Percentiles rank a stretch among this genome's conserved stretches.
Evolutionary conservation across 176 grass and related monocot genomes (phyloP).

Genomic region (Elymus sibiricus): DNA sequence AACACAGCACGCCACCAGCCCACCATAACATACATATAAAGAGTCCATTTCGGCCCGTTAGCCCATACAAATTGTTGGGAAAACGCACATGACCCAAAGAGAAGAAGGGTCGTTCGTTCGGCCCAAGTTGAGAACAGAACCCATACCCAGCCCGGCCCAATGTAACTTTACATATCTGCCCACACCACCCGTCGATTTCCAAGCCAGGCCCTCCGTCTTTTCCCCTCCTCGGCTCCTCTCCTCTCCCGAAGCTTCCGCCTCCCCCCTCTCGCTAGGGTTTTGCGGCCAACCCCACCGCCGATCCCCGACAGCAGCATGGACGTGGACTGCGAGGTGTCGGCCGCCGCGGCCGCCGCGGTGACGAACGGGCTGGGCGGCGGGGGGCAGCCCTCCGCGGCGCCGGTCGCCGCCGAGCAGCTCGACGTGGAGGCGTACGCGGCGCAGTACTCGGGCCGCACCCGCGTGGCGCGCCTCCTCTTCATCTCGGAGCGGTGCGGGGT

Average conservation of each 20-base stretch:
- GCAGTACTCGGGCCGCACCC: constrained; percentile 78
- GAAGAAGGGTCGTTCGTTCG: too few species aligned
- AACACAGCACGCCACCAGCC: not conserved
- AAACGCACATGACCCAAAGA: too few species aligned
- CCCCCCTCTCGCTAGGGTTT: constrained; percentile 34
- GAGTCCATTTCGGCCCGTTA: not conserved
- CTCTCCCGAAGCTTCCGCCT: not conserved
- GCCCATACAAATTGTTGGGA: too few species aligned
- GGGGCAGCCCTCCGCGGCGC: constrained; percentile 21
- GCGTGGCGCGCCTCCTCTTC: constrained; percentile 67
- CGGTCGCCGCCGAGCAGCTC: constrained; percentile 70
- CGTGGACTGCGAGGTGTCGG: constrained; percentile 53
- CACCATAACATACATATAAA: not conserved
- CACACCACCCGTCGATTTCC: not conserved
- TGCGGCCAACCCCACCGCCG: constrained; percentile 17
- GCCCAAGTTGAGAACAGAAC: not conserved
- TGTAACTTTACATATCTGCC: not conserved
- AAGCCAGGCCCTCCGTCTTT: not conserved
- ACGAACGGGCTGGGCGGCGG: constrained; percentile 45
- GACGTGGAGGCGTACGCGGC: constrained; percentile 93
- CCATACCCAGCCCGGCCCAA: not conserved
- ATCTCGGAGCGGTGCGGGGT: constrained; percentile 63
- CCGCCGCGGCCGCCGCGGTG: constrained; percentile 34
- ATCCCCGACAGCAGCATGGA: constrained; percentile 52
- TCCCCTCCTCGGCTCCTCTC: not conserved